Conservation (phyloP, 225 moss, liverwort and hornwort genomes). For the Climacium dendroides region DNA sequence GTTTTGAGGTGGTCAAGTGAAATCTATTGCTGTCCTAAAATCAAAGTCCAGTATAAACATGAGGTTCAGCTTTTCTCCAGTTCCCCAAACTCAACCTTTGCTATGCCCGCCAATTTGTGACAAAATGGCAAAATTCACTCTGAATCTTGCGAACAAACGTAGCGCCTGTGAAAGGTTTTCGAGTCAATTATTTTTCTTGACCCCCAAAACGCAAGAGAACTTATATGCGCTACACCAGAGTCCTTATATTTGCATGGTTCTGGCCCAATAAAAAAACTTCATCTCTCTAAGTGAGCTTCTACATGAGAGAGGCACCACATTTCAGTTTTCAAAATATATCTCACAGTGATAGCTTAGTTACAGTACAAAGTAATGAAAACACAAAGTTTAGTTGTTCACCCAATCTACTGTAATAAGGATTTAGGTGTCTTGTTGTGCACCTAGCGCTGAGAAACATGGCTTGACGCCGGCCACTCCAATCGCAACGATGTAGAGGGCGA, state of each 20-base stretch:
- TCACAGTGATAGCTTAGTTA: neutral
- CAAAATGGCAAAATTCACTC: neutral
- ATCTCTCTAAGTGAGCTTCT: neutral
- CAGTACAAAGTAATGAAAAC: neutral
- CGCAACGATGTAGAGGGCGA: constrained; percentile 43
- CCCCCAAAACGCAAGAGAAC: neutral
- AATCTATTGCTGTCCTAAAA: neutral
- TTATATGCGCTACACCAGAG: neutral
- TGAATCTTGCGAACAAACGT: neutral
- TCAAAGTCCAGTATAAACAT: neutral
- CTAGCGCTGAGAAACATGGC: constrained; percentile 41
- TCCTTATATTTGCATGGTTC: neutral
- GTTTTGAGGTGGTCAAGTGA: neutral
- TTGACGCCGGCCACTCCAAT: constrained; percentile 37
- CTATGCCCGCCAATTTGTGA: neutral
- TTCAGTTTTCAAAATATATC: neutral
- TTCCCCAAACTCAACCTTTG: neutral
- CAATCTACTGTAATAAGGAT: neutral
- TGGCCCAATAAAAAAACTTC: neutral
- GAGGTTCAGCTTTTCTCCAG: neutral
- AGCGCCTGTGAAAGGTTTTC: neutral
- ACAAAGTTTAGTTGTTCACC: neutral
- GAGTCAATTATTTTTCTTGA: neutral
- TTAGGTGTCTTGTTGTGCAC: neutral
- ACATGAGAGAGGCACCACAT: neutral